Evolutionary conservation across 257 asterid genomes (phyloP), one percentile per base, ranked within the genome.

Genomic region (Jaltomata sinuosa): DNA sequence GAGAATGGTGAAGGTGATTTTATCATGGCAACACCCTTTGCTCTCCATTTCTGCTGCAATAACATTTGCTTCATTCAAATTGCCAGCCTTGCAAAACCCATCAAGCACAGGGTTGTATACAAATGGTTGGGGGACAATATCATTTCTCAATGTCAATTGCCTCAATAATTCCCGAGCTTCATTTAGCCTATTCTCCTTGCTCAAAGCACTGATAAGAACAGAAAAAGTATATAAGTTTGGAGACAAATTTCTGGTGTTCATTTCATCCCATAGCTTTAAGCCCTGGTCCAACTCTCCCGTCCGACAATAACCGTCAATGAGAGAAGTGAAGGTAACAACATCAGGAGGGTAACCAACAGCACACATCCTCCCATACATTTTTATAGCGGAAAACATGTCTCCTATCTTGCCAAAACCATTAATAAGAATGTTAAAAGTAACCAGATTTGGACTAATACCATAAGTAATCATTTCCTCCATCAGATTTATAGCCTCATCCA

Each of bases 81-180:
- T 97, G 11, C 99, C 98, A 21, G 97, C 87, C 90, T 94, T 97
- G 86, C 98, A 95, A 80, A 91, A 91, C 80, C 97, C 92, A 87
- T 97, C 99, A 85, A 97, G 90, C 82, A 97, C 94, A 68, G 99
- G 98, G 88, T 95, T 97, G 91, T 93, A 94, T 55, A 94, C 86
- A 88, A 93, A 93, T 65, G 97, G 97, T 36, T 77, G 87, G 21
- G 97, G 97, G 53, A 92, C 84, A 85, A 94, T 92, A 84, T 93
- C 95, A 50, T 85, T 80, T 87, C 92, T 91, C 91, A 57, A 84
- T 77, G 72, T 85, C 86, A 94, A 86, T 88, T 90, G 94, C 83
- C 85, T 90, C 50, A 96, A 87, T 64, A 96, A 83, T 81, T 85
- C 87, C 36, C 97, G 92, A 81, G 98, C 97, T 88, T 94, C 97